A percentile compares a stretch with the other conserved stretches of the same genome.
Evolutionary conservation across 1,139 yeast genomes (phyloP).

Genomic region (Hansenula lynferdii): DNA sequence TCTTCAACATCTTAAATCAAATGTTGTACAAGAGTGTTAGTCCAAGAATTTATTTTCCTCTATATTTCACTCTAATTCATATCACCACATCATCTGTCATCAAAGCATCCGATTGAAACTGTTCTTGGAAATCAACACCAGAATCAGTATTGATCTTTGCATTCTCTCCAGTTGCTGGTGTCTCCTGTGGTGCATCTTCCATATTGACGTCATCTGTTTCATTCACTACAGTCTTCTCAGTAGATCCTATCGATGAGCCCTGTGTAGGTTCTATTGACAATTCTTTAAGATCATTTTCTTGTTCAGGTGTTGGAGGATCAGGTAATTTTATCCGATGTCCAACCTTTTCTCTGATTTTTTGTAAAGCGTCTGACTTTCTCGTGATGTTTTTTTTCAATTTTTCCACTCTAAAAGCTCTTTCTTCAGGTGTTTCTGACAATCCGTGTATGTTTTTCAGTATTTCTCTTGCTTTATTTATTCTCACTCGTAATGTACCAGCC

Average conservation of each 20-base stretch:
- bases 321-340: conserved; percentile 7
- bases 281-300: neutral
- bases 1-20: too few relatives aligned
- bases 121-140: too few relatives aligned
- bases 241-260: too few relatives aligned
- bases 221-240: too few relatives aligned
- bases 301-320: neutral
- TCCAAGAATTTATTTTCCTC: too few relatives aligned
- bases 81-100: neutral
- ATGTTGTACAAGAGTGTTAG: too few relatives aligned
- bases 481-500: conserved; percentile 16
- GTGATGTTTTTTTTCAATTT: conserved; percentile 14
- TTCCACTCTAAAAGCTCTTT: conserved; percentile 12
- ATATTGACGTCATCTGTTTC: too few relatives aligned
- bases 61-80: too few relatives aligned
- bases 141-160: too few relatives aligned
- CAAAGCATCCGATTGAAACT: neutral
- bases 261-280: neutral
- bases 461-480: conserved; percentile 17
- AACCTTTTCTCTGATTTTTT: conserved; percentile 10
- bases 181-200: neutral
- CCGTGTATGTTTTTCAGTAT: conserved; percentile 18
- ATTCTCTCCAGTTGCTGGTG: too few relatives aligned
- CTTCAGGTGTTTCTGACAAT: conserved; percentile 19
- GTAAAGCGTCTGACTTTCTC: conserved; percentile 10